phyloP scores from a whole-genome alignment of 306 rosid genomes.

The Cicer bijugum region DNA sequence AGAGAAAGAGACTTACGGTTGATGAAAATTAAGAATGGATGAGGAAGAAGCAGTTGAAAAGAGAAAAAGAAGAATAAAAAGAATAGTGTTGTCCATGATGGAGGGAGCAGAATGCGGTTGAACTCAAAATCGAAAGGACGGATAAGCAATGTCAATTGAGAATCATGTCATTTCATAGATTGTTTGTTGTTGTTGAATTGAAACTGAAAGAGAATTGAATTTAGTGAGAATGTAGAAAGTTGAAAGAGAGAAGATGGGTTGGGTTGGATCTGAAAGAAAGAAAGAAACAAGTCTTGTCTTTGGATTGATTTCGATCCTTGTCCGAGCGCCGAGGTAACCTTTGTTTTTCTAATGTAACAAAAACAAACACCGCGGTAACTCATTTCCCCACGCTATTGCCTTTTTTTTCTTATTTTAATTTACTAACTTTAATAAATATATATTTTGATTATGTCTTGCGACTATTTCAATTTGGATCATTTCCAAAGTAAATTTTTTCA shows the following conservation, averaged over 20 bases:
- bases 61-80: slow-evolving; percentile 44
- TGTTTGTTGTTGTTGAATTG: not conserved
- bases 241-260: not conserved
- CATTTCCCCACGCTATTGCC: not conserved
- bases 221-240: not conserved
- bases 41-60: slow-evolving; percentile 55
- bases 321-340: not conserved
- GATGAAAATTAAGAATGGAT: slow-evolving; percentile 55
- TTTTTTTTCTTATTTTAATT: not conserved
- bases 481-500: too few relatives aligned
- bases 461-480: too few relatives aligned
- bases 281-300: not conserved
- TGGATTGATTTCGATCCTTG: not conserved
- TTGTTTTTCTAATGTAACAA: not conserved
- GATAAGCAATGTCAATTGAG: slow-evolving; percentile 29
- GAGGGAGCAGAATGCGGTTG: slow-evolving; percentile 41
- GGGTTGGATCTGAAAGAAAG: slow-evolving; percentile 11
- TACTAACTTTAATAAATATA: too few relatives aligned
- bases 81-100: slow-evolving; percentile 50
- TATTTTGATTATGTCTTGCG: too few relatives aligned
- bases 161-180: not conserved
- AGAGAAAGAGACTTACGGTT: slow-evolving; percentile 58
- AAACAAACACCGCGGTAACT: not conserved
- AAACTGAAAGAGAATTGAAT: not conserved
- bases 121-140: slow-evolving; percentile 19